Conservation (phyloP, 805 yeast genomes). For the Candida wancherniae region DNA sequence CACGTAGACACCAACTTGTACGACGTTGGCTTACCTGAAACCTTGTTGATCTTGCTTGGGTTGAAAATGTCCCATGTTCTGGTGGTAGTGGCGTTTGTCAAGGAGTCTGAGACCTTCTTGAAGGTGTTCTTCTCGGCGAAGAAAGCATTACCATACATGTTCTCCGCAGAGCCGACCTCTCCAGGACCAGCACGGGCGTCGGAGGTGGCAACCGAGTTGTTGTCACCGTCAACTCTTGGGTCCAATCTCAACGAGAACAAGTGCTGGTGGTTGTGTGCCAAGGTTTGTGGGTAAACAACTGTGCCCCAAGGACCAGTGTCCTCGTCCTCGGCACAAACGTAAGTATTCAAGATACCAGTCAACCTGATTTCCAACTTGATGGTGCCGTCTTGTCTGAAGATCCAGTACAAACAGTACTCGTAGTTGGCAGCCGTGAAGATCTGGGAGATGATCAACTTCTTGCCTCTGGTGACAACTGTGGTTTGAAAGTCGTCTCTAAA, state of each 20-base stretch:
- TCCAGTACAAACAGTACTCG: constrained; percentile 83
- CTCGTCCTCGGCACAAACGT: constrained; percentile 58
- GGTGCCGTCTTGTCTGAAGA: constrained; percentile 78
- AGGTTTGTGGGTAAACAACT: constrained; percentile 70
- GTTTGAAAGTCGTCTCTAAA: constrained; percentile 77
- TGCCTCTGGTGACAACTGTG: constrained; percentile 69
- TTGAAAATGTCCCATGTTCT: constrained; percentile 78
- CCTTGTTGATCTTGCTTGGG: constrained; percentile 60
- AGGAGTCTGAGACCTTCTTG: constrained; percentile 63
- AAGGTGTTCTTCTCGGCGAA: constrained; percentile 59
- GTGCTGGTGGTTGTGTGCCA: constrained; percentile 87
- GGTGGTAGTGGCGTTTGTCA: constrained; percentile 58
- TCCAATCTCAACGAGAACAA: constrained; percentile 72
- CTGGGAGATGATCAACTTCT: constrained; percentile 69
- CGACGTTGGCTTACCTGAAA: constrained; percentile 71
- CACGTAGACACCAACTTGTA: constrained; percentile 74
- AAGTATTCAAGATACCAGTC: constrained; percentile 80
- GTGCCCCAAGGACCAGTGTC: constrained; percentile 76
- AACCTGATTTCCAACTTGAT: constrained; percentile 74
- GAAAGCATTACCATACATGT: constrained; percentile 77
- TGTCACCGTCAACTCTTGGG: constrained; percentile 78
- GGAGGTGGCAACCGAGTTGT: constrained; percentile 64
- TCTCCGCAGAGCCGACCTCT: constrained; percentile 62
- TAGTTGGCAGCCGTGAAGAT: constrained; percentile 84
- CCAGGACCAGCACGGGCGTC: constrained; percentile 59